Evolutionary conservation across 2,329 filamentous ascomycete species (phyloP), one percentile per base, ranked within the genome.

Genomic region (Akanthomyces lecanii): DNA sequence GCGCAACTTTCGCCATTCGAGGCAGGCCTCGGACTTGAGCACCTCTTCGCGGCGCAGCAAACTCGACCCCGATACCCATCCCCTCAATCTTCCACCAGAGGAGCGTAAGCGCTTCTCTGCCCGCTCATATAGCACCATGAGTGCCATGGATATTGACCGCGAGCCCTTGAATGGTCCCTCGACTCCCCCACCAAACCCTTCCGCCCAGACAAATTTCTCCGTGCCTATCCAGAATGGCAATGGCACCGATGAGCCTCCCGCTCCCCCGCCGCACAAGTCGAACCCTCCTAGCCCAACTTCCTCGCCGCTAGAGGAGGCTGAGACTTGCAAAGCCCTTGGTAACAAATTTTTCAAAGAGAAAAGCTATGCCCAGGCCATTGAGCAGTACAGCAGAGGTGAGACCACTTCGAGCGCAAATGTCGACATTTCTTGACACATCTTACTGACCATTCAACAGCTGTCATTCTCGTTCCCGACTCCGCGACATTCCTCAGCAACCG

Each of bases 331-430:
- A 82, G 86, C 90, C 69, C 86, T 91, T 2, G 95, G 95, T 64
- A 99, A 99, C 80, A 95, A 95, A 72, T 94, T 91, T 73, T 99
- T 97, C 85, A 98, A 97, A 81, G 91, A 93, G 67, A 91, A 89
- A 74, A 91, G 97, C 72, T 99, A 94, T 75, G 79, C 82, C 65
- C 89, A 90, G 73, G 94, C 95, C 28, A 93, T 98, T 74, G 85
- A 90, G 69, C 92, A 97, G 76, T 99, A 98, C 76, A 91, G 90
- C 69, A 97, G 96, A 85, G 94, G 94, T 97, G 81, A 73, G 74
- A 65, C 59, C 63, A 33, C 52, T 23, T 21, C n/a, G 14, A 33
- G n/a, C 7, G 66, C 63, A 64, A 53, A 51, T 48, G 7, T 8
- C 5, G 16, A 47, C 42, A 36, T 8, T 5, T 2, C 28, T n/a